phyloP scores from a whole-genome alignment of 495 filamentous ascomycete genomes.

The Penicillium canescens region DNA sequence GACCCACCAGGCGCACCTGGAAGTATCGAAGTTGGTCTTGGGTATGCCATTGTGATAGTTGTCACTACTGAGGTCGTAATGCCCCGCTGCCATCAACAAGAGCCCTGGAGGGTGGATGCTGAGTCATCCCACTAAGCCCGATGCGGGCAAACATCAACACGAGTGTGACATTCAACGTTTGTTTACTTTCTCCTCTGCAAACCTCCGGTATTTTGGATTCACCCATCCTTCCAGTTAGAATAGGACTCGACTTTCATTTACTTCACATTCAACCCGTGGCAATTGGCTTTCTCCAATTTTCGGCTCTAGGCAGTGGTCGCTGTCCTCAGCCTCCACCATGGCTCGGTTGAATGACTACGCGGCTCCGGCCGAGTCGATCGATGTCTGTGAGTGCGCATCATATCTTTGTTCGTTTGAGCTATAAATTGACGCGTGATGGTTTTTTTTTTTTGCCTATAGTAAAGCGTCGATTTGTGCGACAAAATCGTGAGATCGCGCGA shows the following conservation, averaged over 20 bases:
- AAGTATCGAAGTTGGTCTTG: constrained; percentile 47
- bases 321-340: constrained; percentile 52
- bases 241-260: too few relatives aligned
- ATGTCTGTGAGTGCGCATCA: constrained; percentile 64
- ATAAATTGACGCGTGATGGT: constrained; percentile 5
- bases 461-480: constrained; percentile 81
- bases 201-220: not conserved
- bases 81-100: constrained; percentile 7
- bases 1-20: constrained; percentile 29
- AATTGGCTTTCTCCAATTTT: not conserved
- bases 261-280: too few relatives aligned
- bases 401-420: not conserved
- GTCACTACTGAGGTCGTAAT: not conserved
- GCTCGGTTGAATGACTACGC: constrained; percentile 86
- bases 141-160: constrained; percentile 46
- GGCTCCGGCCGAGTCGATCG: constrained; percentile 69
- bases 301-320: constrained; percentile 1
- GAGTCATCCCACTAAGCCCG: constrained; percentile 31
- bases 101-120: constrained; percentile 1
- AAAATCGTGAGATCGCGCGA: constrained; percentile 91
- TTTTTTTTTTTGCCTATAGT: constrained; percentile 50
- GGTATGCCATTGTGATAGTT: constrained; percentile 53
- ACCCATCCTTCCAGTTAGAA: too few relatives aligned
- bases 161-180: constrained; percentile 9
- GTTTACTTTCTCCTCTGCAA: constrained; percentile 17